Conservation (phyloP, 257 asterid genomes). For the Solanum ossicruentum region DNA sequence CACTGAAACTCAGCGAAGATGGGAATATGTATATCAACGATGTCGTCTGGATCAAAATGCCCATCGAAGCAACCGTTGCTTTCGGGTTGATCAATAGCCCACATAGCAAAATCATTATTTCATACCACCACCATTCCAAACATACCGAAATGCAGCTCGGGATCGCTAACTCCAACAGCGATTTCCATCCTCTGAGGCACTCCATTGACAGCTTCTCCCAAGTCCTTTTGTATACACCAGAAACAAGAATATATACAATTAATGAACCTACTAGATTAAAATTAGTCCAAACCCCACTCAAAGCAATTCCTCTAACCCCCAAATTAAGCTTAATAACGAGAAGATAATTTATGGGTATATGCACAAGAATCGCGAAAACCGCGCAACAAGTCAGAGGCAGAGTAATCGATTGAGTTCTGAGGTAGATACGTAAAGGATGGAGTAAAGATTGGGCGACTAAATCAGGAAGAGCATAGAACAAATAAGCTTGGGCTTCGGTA, state of each 20-base stretch:
- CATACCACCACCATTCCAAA: conserved; percentile 97
- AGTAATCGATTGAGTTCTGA: conserved; percentile 64
- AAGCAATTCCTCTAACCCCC: conserved; percentile 55
- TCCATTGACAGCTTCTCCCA: conserved; percentile 45
- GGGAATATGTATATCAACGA: conserved; percentile 76
- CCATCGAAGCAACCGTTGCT: conserved; percentile 79
- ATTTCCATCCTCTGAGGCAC: conserved; percentile 51
- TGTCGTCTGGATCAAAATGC: conserved; percentile 66
- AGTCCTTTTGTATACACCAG: conserved; percentile 42
- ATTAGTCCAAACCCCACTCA: conserved; percentile 55
- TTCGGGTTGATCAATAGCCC: conserved; percentile 47
- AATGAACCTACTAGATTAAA: conserved; percentile 42
- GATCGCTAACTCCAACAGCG: conserved; percentile 38
- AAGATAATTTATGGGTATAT: conserved; percentile 49
- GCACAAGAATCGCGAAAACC: conserved; percentile 32
- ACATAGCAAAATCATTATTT: conserved; percentile 62
- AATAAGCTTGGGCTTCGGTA: conserved; percentile 37
- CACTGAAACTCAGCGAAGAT: conserved; percentile 58
- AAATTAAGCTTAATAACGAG: conserved; percentile 36
- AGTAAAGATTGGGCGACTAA: conserved; percentile 45
- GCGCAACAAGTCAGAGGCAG: conserved; percentile 66
- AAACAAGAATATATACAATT: conserved; percentile 26
- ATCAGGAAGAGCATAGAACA: conserved; percentile 52
- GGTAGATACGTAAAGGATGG: conserved; percentile 62
- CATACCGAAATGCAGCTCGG: conserved; percentile 83